These are phyloP conservation scores for Artemisia tridentata DNA, from an alignment of 129 eudicot species.

Conservation along the genomic window DNA sequence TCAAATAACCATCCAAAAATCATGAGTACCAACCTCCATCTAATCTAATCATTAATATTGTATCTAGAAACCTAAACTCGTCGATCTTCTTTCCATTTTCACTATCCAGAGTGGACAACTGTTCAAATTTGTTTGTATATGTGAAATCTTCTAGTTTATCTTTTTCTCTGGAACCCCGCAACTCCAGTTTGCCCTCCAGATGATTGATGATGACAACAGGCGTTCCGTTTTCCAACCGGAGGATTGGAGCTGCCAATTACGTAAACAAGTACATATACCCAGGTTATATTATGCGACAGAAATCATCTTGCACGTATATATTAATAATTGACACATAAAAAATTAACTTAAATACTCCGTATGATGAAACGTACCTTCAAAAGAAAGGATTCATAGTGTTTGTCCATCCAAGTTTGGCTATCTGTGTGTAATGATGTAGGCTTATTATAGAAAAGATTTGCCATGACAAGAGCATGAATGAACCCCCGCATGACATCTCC, in stretches of 20 bases:
- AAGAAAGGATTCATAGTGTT: conserved; percentile 57
- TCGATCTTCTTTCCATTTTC: not conserved
- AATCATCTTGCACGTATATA: conserved; percentile 1
- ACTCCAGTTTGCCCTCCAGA: conserved; percentile 90
- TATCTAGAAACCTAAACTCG: not conserved
- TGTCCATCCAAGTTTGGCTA: conserved; percentile 84
- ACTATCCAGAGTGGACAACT: conserved; percentile 4
- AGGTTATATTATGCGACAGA: conserved; percentile 11
- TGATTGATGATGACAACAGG: conserved; percentile 74
- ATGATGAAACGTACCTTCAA: conserved; percentile 50
- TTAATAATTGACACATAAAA: too few relatives aligned
- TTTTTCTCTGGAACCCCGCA: conserved; percentile 39
- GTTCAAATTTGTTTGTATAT: not conserved
- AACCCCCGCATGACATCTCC: conserved; percentile 69
- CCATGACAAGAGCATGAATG: conserved; percentile 90
- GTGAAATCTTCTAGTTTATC: conserved; percentile 39
- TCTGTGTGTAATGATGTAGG: conserved; percentile 45
- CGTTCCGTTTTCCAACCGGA: conserved; percentile 91
- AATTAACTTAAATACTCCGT: too few relatives aligned
- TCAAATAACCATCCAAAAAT: conserved; percentile 15
- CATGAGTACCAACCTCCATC: not conserved
- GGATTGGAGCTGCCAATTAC: conserved; percentile 64
- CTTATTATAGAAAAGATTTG: conserved; percentile 41
- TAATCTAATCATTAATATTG: conserved; percentile 7
- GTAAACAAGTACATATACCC: not conserved